phyloP scores from a whole-genome alignment of 2,329 filamentous ascomycete genomes.

The Setomelanomma holmii region DNA sequence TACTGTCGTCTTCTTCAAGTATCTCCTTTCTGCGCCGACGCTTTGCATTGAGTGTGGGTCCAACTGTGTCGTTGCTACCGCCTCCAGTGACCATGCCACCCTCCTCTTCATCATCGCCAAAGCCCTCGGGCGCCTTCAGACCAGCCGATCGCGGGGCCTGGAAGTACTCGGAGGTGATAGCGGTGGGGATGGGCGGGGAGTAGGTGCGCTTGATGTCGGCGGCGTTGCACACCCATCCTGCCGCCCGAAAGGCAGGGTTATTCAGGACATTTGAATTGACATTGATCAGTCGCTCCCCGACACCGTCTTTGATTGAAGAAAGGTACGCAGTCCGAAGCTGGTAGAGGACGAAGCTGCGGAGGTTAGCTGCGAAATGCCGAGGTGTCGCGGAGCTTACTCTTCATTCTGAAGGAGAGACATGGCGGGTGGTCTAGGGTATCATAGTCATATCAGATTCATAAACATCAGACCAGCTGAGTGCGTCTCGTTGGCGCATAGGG shows the following conservation, averaged over 20 bases:
- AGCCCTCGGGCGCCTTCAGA: slow-evolving; percentile 59
- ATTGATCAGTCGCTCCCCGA: slow-evolving; percentile 83
- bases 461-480: slow-evolving; percentile 45
- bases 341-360: slow-evolving; percentile 76
- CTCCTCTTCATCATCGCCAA: slow-evolving; percentile 75
- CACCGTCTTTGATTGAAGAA: slow-evolving; percentile 79
- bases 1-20: slow-evolving; percentile 85
- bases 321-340: slow-evolving; percentile 83
- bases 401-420: slow-evolving; percentile 56
- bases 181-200: slow-evolving; percentile 84
- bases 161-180: slow-evolving; percentile 83
- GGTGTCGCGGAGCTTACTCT: slow-evolving; percentile 44
- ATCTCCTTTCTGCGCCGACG: slow-evolving; percentile 75
- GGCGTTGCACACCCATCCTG: slow-evolving; percentile 78
- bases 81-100: slow-evolving; percentile 73
- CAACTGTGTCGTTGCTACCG: slow-evolving; percentile 70
- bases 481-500: slow-evolving; percentile 17
- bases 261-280: slow-evolving; percentile 81
- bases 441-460: slow-evolving; percentile 21
- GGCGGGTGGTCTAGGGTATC: slow-evolving; percentile 19
- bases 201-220: slow-evolving; percentile 82
- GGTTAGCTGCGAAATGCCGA: slow-evolving; percentile 24
- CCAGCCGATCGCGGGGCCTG: slow-evolving; percentile 70
- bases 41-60: slow-evolving; percentile 67
- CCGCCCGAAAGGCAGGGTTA: slow-evolving; percentile 80